Evolutionary conservation across 1,284 basidiomycete genomes (phyloP), one percentile per base, ranked within the genome.

Genomic region (Pseudozyma hubeiensis): DNA sequence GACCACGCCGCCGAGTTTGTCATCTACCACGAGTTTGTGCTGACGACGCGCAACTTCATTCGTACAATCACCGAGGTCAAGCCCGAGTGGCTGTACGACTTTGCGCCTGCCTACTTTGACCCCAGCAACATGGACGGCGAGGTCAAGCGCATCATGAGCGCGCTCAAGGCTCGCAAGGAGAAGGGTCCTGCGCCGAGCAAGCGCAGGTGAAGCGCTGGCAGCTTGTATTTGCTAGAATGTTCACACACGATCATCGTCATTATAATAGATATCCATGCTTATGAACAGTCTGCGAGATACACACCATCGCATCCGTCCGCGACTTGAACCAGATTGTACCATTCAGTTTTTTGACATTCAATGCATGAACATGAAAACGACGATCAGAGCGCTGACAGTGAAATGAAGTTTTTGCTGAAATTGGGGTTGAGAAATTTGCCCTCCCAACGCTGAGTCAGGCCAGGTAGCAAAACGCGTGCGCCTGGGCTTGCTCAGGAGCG

Each of bases 1-100:
- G 93, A 97, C 76, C 90, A 90, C n/a, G 91, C 91, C 62, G 94
- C 96, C 0, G 95, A 98, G 81, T 99, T 94, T 93, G 93, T 98
- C 14, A 85, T 97, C 43, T 99, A 97, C 88, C 97, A 99, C 84
- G 97, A 86, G 85, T 99, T 99, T 83, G 94, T 98, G 31, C 87
- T 98, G 69, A 99, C 96, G 13, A 94, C 94, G 9, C 87, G 88
- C 82, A 84, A 89, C 86, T 89, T 64, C 80, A 95, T 99, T 80
- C 90, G 96, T 41, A 97, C 93, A 0, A 93, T 96, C 19, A 92
- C 94, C 1, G 93, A 95, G 70, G 89, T 98, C 58, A 88, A 89
- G 80, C 89, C 92, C 2, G 94, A 97, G 81, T 98, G 97, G 93
- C 86, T 98, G 16, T 85, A 97, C 44, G 94, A 97, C 82, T 90